A percentile compares a stretch with the other conserved stretches of the same genome.
phyloP scores from a whole-genome alignment of 345 rosid genomes.

The Citrus unshiu region DNA sequence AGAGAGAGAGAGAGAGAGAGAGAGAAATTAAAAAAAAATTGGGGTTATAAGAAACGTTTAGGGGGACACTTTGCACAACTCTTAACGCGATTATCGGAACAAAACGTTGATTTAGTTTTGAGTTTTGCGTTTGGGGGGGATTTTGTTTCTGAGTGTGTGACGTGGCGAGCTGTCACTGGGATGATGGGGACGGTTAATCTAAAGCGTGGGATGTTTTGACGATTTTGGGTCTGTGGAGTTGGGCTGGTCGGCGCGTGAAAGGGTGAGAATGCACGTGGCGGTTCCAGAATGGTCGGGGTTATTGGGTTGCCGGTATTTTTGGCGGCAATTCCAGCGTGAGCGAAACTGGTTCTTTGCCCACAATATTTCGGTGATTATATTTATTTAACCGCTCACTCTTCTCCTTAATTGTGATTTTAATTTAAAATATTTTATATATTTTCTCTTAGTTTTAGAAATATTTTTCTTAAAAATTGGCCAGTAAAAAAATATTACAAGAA shows the following conservation, averaged over 20 bases:
- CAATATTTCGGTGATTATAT: background rate
- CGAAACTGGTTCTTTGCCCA: background rate
- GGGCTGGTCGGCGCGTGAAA: background rate
- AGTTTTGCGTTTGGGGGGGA: background rate
- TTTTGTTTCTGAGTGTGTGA: background rate
- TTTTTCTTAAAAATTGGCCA: too few relatives aligned
- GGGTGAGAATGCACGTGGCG: slow-evolving; percentile 1
- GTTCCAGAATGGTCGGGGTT: slow-evolving; percentile 9
- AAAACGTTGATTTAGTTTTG: background rate
- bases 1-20: too few relatives aligned
- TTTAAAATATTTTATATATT: too few relatives aligned
- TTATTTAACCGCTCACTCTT: background rate
- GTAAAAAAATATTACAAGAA: too few relatives aligned
- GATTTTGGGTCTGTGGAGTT: background rate
- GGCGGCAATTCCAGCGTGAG: slow-evolving; percentile 23
- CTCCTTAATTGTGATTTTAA: too few relatives aligned
- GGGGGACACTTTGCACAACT: slow-evolving; percentile 6
- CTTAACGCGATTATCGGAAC: background rate
- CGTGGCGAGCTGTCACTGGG: slow-evolving; percentile 18
- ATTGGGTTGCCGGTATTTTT: slow-evolving; percentile 18
- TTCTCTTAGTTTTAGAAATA: too few relatives aligned
- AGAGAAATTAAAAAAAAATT: too few relatives aligned
- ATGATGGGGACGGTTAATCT: background rate
- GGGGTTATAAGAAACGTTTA: background rate
- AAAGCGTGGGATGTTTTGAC: background rate